phyloP scores from a whole-genome alignment of 257 asterid species.

The Buddleja alternifolia region DNA sequence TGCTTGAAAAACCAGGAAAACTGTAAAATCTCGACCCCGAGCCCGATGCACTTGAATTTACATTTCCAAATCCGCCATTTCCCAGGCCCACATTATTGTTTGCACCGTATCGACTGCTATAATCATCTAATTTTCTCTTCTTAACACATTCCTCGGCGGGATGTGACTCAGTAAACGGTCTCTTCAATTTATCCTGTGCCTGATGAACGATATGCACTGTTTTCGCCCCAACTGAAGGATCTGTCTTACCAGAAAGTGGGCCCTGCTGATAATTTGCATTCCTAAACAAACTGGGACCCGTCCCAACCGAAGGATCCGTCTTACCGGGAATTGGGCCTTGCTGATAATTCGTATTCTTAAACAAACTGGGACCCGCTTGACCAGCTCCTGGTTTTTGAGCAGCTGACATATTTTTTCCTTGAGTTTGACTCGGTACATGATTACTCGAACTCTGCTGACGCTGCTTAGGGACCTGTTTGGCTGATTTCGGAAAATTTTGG shows the following conservation, averaged over 20 bases:
- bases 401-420: conserved; percentile 39
- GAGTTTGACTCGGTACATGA: conserved; percentile 29
- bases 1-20: conserved; percentile 31
- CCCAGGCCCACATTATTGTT: conserved; percentile 36
- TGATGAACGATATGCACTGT: conserved; percentile 52
- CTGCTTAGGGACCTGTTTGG: conserved; percentile 35
- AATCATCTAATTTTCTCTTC: conserved; percentile 49
- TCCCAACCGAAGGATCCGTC: conserved; percentile 20
- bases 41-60: too few species aligned
- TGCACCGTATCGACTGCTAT: conserved; percentile 35
- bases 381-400: conserved; percentile 45
- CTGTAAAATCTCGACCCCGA: too few species aligned
- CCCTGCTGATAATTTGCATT: conserved; percentile 34
- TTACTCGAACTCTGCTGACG: conserved; percentile 33
- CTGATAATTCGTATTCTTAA: too few species aligned
- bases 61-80: conserved; percentile 6
- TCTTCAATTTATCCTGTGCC: conserved; percentile 57
- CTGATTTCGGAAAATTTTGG: conserved; percentile 34
- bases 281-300: conserved; percentile 21
- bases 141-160: conserved; percentile 37
- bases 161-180: conserved; percentile 50
- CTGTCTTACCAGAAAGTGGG: conserved; percentile 34
- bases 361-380: conserved; percentile 30
- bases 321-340: neutral
- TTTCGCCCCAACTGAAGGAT: conserved; percentile 57